phyloP scores from a whole-genome alignment of 78 protist genomes.

The Blattamonas nauphoetae region DNA sequence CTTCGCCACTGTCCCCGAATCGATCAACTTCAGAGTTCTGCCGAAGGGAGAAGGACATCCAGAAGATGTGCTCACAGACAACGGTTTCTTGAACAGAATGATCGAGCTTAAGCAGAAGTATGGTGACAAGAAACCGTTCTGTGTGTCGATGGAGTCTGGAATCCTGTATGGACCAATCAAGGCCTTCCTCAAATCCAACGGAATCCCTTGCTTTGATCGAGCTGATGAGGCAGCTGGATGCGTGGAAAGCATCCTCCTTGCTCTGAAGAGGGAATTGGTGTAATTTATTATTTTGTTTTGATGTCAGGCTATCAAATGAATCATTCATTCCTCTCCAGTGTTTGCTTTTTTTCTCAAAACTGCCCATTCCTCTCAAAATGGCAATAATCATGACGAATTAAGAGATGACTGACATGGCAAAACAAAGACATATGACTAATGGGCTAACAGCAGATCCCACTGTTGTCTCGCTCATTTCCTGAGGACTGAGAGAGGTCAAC shows the following conservation, averaged over 20 bases:
- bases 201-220: not conserved
- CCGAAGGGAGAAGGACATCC: not conserved
- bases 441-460: no score
- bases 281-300: no score
- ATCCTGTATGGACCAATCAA: not conserved
- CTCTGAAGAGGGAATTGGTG: not conserved
- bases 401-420: no score
- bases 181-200: not conserved
- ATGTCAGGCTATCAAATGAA: no score
- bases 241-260: not conserved
- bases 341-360: no score
- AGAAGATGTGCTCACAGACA: constrained; percentile 1
- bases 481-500: no score
- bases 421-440: no score
- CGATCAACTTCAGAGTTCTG: not conserved
- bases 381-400: no score
- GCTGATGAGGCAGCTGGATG: not conserved
- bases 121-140: not conserved
- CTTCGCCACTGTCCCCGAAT: constrained; percentile 24
- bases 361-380: no score
- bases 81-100: not conserved
- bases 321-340: no score
- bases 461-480: no score
- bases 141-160: not conserved
- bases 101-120: not conserved